phyloP scores from a whole-genome alignment of 225 moss, liverwort and hornwort species.

The Pseudisothecium myosuroides region DNA sequence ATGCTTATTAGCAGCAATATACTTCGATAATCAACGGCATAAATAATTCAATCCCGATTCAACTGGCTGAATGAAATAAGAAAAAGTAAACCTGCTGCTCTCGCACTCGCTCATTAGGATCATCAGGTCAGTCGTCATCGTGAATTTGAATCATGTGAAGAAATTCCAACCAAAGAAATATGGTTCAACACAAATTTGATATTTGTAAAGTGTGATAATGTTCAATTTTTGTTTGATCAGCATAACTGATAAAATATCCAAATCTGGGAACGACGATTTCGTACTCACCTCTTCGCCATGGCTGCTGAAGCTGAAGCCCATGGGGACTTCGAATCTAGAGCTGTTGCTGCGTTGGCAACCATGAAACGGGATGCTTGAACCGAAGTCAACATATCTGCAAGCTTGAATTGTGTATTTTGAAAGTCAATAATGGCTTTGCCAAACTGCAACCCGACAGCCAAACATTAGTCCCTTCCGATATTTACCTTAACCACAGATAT shows the following conservation, averaged over 20 bases:
- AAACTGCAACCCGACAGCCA: constrained; percentile 49
- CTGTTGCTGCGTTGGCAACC: constrained; percentile 83
- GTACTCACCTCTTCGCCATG: constrained; percentile 82
- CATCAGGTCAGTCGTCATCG: background rate
- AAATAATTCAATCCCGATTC: background rate
- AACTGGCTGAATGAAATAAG: background rate
- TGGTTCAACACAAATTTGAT: background rate
- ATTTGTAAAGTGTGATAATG: background rate
- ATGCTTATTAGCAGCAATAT: background rate
- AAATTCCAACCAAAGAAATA: background rate
- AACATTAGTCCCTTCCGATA: background rate
- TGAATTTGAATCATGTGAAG: background rate
- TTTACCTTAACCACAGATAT: background rate
- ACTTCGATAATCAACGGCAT: background rate
- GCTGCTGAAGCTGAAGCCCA: constrained; percentile 92
- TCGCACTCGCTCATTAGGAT: background rate
- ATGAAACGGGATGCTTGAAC: constrained; percentile 85
- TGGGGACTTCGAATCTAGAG: constrained; percentile 67
- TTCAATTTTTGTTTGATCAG: background rate
- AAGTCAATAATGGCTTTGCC: constrained; percentile 90
- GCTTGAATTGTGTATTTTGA: constrained; percentile 94
- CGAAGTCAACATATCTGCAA: constrained; percentile 94
- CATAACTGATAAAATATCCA: background rate
- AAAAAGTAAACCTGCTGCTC: background rate
- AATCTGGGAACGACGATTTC: background rate